phyloP scores from a whole-genome alignment of 176 grass and related monocot species.

The Oryza coarctata region DNA sequence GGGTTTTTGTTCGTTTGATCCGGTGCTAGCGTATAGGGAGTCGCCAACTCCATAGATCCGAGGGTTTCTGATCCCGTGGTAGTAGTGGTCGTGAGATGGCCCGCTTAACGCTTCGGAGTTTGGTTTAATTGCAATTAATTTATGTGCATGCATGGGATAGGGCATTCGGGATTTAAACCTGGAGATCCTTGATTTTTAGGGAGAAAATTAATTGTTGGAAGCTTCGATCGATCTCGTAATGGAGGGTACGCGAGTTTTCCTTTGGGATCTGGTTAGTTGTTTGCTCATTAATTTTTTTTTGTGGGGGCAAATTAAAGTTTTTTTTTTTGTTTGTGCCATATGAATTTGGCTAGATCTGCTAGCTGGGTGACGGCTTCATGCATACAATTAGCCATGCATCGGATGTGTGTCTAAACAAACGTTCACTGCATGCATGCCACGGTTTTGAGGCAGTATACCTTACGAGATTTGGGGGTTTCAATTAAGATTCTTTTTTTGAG shows the following conservation, averaged over 20 bases:
- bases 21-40: background rate
- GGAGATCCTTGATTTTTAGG: background rate
- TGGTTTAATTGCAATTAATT: background rate
- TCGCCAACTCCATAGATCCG: constrained; percentile 22
- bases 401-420: background rate
- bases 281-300: background rate
- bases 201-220: background rate
- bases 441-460: background rate
- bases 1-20: constrained; percentile 22
- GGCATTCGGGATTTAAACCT: background rate
- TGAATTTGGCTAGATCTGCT: background rate
- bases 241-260: background rate
- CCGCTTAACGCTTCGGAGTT: background rate
- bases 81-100: background rate
- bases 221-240: background rate
- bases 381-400: background rate
- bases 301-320: background rate
- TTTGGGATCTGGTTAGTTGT: background rate
- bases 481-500: background rate
- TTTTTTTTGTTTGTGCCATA: background rate
- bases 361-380: background rate
- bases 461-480: background rate
- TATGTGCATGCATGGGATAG: background rate
- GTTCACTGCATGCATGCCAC: background rate
- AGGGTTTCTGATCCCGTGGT: background rate